Conservation (phyloP, 2,329 filamentous ascomycete species). For the Colletotrichum costaricense region DNA sequence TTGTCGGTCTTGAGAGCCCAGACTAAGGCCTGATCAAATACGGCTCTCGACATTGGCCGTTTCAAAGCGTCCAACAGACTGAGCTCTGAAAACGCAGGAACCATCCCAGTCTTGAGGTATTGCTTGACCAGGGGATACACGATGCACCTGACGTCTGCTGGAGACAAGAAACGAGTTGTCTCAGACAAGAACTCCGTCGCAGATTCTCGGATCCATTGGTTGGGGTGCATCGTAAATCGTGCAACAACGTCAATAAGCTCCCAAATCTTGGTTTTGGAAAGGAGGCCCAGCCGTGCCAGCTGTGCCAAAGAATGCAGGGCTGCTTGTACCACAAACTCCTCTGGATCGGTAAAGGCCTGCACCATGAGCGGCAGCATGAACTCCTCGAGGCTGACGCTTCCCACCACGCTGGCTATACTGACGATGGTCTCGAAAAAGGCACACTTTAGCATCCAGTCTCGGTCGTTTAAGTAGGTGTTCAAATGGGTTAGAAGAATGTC, state of each 20-base stretch:
- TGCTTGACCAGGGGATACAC: slow-evolving; percentile 83
- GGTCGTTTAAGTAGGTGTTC: slow-evolving; percentile 96
- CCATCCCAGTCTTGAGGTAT: slow-evolving; percentile 80
- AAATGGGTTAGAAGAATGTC: slow-evolving; percentile 97
- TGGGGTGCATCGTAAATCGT: slow-evolving; percentile 92
- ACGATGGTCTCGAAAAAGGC: slow-evolving; percentile 97
- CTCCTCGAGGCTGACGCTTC: slow-evolving; percentile 89
- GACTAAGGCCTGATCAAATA: slow-evolving; percentile 85
- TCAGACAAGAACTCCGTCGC: slow-evolving; percentile 85
- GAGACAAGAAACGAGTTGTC: slow-evolving; percentile 78
- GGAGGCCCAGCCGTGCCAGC: slow-evolving; percentile 87
- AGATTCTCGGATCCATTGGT: slow-evolving; percentile 93
- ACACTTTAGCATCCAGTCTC: slow-evolving; percentile 96
- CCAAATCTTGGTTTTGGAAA: slow-evolving; percentile 87
- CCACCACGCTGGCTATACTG: slow-evolving; percentile 90
- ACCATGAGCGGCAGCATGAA: slow-evolving; percentile 97
- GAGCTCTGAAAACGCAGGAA: slow-evolving; percentile 75
- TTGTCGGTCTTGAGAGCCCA: slow-evolving; percentile 88
- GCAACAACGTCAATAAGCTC: slow-evolving; percentile 86
- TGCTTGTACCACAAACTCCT: slow-evolving; percentile 93
- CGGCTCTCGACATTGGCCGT: slow-evolving; percentile 79
- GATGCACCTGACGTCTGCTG: slow-evolving; percentile 86
- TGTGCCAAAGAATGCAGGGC: slow-evolving; percentile 89
- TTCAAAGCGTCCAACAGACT: slow-evolving; percentile 85
- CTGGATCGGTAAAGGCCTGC: slow-evolving; percentile 90